Base-by-base conservation (phyloP, 1,284 basidiomycete species). In the Apiotrichum sp. region DNA sequence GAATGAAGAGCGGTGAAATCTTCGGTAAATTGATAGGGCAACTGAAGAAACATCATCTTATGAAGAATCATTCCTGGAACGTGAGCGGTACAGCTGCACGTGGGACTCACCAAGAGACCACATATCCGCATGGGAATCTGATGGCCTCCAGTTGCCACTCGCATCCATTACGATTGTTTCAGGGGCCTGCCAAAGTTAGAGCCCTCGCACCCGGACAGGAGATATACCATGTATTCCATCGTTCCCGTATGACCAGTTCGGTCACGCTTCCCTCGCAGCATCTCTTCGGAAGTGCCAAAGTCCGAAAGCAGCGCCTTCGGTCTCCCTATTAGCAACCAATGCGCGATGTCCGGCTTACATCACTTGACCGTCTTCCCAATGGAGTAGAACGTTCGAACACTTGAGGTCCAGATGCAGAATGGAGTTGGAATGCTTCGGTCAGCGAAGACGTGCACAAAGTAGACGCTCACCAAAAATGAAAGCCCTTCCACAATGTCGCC, bases 191-290 rank as follows among this genome's bases (percentile, higher is more conserved):
- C 29, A 29, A 29, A 29, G 16, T 29, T 29, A 29, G 11, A 22
- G 3, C 3, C 32, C 14, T 7, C 2, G 13, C n/a, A 9, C 2
- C 9, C 10, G 13, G 9, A 6, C 22, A 16, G 2, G 13, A 29
- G 2, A 50, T 62, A 13, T 43, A 70, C 71, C 68, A 74, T 72
- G 50, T 74, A 75, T 62, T 86, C 92, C 74, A 79, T 89, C 80
- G 92, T 96, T 61, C 93, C 92, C 16, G 92, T 96, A 70, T 95
- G 91, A 6, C 93, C 93, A 2, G 89, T 88, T 14, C 90, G 82
- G 36, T 80, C 76, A 13, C 83, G 77, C 11, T 83, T 80, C 3
- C 82, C 81, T 43, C 83, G 82, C 5, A 93, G 79, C 85, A 89
- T 89, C 66, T 93, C 90, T 48, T 89, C 84, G 10, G 90, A 93